Conservation (phyloP, 768 basidiomycete genomes). For the Fistulinella prunicolor region DNA sequence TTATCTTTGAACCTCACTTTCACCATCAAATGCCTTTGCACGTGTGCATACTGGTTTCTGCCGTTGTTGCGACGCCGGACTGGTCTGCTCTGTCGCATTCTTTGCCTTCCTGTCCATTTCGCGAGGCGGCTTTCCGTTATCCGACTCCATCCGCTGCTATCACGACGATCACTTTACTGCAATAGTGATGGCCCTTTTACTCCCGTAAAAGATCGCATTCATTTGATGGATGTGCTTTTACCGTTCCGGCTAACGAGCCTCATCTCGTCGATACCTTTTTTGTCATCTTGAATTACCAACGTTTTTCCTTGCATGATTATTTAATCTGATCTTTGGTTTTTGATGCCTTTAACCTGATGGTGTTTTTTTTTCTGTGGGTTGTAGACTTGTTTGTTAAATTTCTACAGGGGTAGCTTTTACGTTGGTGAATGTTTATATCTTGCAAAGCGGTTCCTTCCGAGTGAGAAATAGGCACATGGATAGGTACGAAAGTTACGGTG, state of each 20-base stretch:
- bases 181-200: slow-evolving; percentile 3
- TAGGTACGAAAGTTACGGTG: too few species aligned
- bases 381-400: too few species aligned
- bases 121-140: slow-evolving; percentile 10
- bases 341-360: neutral
- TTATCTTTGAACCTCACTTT: slow-evolving; percentile 16
- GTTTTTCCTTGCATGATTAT: neutral
- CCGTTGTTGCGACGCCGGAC: slow-evolving; percentile 27
- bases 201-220: slow-evolving; percentile 19
- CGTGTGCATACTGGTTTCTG: slow-evolving; percentile 23
- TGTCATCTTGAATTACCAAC: too few species aligned
- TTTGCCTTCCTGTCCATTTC: neutral
- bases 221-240: slow-evolving; percentile 23
- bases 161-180: neutral
- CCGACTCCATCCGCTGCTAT: slow-evolving; percentile 4
- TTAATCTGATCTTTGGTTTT: neutral
- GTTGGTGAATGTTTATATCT: too few species aligned
- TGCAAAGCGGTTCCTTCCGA: too few species aligned
- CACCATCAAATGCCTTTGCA: neutral
- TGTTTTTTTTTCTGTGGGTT: neutral
- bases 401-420: too few species aligned
- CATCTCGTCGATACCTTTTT: slow-evolving; percentile 34
- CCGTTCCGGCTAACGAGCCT: slow-evolving; percentile 36
- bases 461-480: too few species aligned
- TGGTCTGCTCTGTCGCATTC: slow-evolving; percentile 25